phyloP scores from a whole-genome alignment of 768 basidiomycete species.

The Sarcodon aspratus region DNA sequence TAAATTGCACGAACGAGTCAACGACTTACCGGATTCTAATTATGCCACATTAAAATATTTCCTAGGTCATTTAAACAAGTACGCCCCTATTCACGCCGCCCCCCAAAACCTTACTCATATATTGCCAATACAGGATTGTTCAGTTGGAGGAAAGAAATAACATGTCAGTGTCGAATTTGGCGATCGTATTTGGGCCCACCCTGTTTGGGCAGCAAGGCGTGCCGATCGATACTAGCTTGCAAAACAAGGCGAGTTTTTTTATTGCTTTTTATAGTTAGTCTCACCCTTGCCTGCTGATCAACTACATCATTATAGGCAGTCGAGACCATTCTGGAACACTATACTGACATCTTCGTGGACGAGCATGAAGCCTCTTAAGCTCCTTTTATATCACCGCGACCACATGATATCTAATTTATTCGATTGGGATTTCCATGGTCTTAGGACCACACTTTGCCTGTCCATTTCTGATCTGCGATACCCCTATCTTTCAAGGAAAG shows the following conservation, averaged over 20 bases:
- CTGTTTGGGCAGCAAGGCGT: conserved; percentile 61
- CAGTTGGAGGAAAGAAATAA: conserved; percentile 70
- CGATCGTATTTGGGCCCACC: conserved; percentile 98
- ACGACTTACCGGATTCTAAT: conserved; percentile 97
- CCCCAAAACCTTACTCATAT: background rate
- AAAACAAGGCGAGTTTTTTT: conserved; percentile 47
- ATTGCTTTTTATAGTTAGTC: background rate
- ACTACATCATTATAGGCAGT: conserved; percentile 48
- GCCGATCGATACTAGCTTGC: conserved; percentile 47
- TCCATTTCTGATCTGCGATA: no score
- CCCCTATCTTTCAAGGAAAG: no score
- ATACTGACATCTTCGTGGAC: conserved; percentile 94
- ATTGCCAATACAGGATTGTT: conserved; percentile 41
- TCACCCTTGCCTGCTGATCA: background rate
- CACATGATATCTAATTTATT: no score
- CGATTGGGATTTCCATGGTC: no score
- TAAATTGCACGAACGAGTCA: conserved; percentile 91
- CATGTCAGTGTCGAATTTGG: conserved; percentile 88
- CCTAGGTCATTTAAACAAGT: conserved; percentile 90
- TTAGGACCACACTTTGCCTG: no score
- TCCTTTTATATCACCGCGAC: no score
- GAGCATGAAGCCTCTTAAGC: conserved; percentile 40
- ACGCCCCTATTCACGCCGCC: conserved; percentile 12
- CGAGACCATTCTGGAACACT: conserved; percentile 91
- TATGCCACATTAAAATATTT: conserved; percentile 96